These are phyloP conservation scores for Pyrenochaeta sp. DNA, from an alignment of 2,329 filamentous ascomycete genomes.

Conservation along the genomic window DNA sequence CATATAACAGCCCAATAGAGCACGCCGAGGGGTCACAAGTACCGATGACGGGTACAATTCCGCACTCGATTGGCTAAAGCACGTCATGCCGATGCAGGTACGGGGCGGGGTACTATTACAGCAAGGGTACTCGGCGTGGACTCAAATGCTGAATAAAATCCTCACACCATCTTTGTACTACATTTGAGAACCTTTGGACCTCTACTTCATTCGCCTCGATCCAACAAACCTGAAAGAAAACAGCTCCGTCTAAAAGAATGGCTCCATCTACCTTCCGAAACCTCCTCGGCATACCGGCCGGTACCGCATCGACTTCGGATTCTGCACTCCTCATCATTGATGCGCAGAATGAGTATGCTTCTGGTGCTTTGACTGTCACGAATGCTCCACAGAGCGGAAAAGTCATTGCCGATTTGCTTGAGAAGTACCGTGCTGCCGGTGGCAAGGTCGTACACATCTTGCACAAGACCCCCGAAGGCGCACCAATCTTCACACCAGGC, in stretches of 20 bases:
- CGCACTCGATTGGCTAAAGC: not conserved
- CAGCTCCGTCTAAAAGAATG: conserved; percentile 12
- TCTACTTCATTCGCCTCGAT: not conserved
- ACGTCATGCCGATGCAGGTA: not conserved
- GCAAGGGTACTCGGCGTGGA: not conserved
- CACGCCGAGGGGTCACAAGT: not conserved
- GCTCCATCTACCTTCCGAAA: conserved; percentile 52
- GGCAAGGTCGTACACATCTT: conserved; percentile 68
- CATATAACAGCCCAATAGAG: not conserved
- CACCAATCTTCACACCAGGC: conserved; percentile 70
- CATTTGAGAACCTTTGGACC: not conserved
- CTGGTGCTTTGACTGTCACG: conserved; percentile 64
- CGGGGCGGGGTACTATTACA: not conserved
- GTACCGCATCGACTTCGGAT: conserved; percentile 64
- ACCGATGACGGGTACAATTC: not conserved
- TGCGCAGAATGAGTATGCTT: conserved; percentile 73
- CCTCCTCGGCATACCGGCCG: conserved; percentile 62
- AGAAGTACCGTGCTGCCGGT: conserved; percentile 64
- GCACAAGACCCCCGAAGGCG: conserved; percentile 65
- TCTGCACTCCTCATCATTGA: conserved; percentile 72
- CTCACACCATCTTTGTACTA: not conserved
- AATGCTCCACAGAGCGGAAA: conserved; percentile 63
- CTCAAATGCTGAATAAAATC: not conserved
- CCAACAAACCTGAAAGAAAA: too few species aligned
- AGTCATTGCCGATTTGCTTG: conserved; percentile 64